Percentiles rank a stretch among this genome's conserved stretches.
These are phyloP conservation scores for Cladosporium sp. DNA, from an alignment of 2,329 filamentous ascomycete species.

Conservation along the genomic window DNA sequence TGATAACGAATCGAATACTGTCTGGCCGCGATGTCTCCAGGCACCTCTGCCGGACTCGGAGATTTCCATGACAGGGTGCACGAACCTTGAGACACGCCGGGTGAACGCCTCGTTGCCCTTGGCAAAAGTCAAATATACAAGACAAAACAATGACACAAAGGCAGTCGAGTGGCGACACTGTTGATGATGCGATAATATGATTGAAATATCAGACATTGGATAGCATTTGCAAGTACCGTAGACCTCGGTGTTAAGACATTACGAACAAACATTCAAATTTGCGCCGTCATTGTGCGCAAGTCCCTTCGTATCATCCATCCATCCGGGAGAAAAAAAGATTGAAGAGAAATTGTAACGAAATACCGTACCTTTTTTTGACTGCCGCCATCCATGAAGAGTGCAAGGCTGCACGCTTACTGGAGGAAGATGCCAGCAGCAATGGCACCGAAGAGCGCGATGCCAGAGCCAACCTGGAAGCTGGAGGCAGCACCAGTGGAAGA, in stretches of 20 bases:
- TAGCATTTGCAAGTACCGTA: constrained; percentile 18
- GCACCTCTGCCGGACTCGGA: not conserved
- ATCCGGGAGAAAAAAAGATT: not conserved
- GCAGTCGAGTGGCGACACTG: not conserved
- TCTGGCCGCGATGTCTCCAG: not conserved
- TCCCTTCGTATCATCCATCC: not conserved
- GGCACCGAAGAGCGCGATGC: constrained; percentile 42
- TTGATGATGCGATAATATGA: not conserved
- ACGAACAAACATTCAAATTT: constrained; percentile 5
- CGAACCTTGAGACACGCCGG: not conserved
- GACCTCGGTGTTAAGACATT: constrained; percentile 17
- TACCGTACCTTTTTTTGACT: constrained; percentile 1
- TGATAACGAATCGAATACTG: not conserved
- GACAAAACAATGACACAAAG: constrained; percentile 1
- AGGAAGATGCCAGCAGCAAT: constrained; percentile 40
- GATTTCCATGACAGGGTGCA: constrained; percentile 1
- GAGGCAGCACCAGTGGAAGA: constrained; percentile 27
- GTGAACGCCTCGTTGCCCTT: constrained; percentile 1
- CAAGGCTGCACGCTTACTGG: constrained; percentile 7
- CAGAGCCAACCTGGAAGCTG: constrained; percentile 34
- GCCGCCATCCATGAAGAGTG: not conserved
- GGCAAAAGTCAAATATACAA: not conserved
- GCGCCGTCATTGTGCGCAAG: not conserved
- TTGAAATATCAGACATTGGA: constrained; percentile 12
- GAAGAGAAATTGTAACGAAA: not conserved